Base-by-base conservation (phyloP, 176 grass and related monocot genomes). In the Cocos nucifera region DNA sequence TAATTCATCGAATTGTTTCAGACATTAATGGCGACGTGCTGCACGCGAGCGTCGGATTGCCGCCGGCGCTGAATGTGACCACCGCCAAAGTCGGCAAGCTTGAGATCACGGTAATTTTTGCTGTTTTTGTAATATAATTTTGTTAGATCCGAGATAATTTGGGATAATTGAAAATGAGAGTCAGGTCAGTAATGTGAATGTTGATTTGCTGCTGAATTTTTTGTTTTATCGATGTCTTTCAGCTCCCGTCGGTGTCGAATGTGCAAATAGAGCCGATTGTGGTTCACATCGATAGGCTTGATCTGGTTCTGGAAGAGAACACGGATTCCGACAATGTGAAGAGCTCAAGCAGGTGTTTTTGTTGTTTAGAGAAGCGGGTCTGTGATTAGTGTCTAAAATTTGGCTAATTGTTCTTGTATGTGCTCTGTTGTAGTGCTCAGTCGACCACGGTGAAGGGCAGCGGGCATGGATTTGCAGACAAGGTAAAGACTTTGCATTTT, bases 11-110 rank as follows among this genome's bases (percentile, higher is more conserved):
- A 32, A 55, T 73, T 50, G 67, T 15, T 60, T 53, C 66, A 98
- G 94, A 98, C 81, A 98, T 98, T 66, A 81, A 98, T 81, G 94
- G 94, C 44, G 94, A 98, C 69, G 88, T 79, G 17, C 73, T 98
- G 66, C 94, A 93, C 71, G 76, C 94, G 57, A 93, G 94, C 82
- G 78, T 89, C 50, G 94, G 84, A 14, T 65, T 98, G 69, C 94
- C 94, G 14, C 80, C 94, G 22, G 77, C 94, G 4, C 64, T 98
- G 39, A 73, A 76, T 69, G 88, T 93, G 32, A 86, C 83, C 4
- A 88, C 81, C 19, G 94, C 94, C 32, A 75, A 79, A 32, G 94
- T 98, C 10, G 78, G 88, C 62, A 98, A 89, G 76, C 86, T 98
- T 17, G 79, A 98, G 81, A 98, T 98, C 77, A 93, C 94, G 75